Conservation (phyloP, 2,329 filamentous ascomycete genomes). For the Ciborinia camelliae region DNA sequence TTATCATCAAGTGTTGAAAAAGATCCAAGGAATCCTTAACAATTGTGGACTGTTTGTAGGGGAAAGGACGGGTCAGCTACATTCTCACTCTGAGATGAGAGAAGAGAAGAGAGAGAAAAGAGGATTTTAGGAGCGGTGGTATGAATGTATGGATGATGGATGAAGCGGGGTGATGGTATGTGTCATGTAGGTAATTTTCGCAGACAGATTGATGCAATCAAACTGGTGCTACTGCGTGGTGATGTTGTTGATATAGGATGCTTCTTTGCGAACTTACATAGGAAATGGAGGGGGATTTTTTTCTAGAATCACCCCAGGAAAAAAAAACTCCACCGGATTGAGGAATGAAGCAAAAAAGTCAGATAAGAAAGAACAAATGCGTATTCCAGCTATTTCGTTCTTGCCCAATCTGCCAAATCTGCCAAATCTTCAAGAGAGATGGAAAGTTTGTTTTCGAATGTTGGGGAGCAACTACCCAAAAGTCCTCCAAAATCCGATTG, state of each 20-base stretch:
- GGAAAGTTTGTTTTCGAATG: background rate
- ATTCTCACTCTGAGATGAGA: constrained; percentile 3
- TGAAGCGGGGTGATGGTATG: constrained; percentile 19
- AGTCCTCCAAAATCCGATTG: no score
- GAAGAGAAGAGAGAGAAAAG: constrained; percentile 19
- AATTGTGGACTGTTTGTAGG: constrained; percentile 25
- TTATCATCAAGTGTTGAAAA: constrained; percentile 26
- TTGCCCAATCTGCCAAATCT: background rate
- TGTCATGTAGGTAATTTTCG: constrained; percentile 22
- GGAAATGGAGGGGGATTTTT: background rate
- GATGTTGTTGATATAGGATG: constrained; percentile 21
- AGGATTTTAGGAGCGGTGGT: constrained; percentile 14
- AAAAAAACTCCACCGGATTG: background rate
- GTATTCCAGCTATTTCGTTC: constrained; percentile 9
- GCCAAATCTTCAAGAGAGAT: background rate
- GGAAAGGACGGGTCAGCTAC: constrained; percentile 29
- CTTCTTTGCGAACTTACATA: background rate
- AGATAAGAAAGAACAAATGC: constrained; percentile 5
- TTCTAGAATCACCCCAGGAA: constrained; percentile 9
- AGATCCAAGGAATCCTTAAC: constrained; percentile 9
- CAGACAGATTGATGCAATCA: constrained; percentile 11
- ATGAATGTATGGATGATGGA: constrained; percentile 15
- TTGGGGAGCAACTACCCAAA: background rate
- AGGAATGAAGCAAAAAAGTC: background rate
- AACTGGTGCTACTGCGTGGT: constrained; percentile 22